These are phyloP conservation scores for Tricholomella constricta DNA, from an alignment of 768 basidiomycete species.

Conservation along the genomic window DNA sequence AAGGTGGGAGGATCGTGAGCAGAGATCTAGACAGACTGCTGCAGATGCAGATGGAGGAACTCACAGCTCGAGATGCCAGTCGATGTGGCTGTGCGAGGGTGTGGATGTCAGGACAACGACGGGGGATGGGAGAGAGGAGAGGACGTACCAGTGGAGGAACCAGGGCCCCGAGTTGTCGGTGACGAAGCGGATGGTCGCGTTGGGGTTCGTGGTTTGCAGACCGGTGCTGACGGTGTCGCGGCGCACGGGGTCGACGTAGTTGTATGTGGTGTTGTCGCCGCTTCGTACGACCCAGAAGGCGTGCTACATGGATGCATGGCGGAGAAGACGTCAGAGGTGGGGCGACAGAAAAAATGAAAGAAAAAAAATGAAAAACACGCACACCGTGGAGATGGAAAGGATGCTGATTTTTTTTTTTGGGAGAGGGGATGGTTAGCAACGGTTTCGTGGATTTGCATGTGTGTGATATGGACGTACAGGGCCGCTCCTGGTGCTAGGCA, in stretches of 20 bases:
- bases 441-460: neutral
- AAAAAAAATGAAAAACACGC: conserved; percentile 35
- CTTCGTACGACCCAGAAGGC: conserved; percentile 44
- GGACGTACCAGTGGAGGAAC: conserved; percentile 41
- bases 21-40: too few species aligned
- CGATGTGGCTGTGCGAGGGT: conserved; percentile 25
- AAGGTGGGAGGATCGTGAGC: too few species aligned
- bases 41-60: too few species aligned
- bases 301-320: conserved; percentile 43
- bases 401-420: too few species aligned
- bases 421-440: too few species aligned
- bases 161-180: conserved; percentile 55
- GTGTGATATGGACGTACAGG: conserved; percentile 30
- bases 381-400: conserved; percentile 54
- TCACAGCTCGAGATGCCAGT: conserved; percentile 40
- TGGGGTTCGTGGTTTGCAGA: conserved; percentile 18
- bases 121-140: conserved; percentile 25
- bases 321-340: too few species aligned
- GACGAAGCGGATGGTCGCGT: conserved; percentile 54
- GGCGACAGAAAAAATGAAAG: too few species aligned
- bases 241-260: conserved; percentile 38
- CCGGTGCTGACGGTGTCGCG: conserved; percentile 36
- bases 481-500: conserved; percentile 29
- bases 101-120: neutral
- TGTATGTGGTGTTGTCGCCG: conserved; percentile 35